phyloP scores from a whole-genome alignment of 108 stramenopile species.

The Epipyxis sp. region DNA sequence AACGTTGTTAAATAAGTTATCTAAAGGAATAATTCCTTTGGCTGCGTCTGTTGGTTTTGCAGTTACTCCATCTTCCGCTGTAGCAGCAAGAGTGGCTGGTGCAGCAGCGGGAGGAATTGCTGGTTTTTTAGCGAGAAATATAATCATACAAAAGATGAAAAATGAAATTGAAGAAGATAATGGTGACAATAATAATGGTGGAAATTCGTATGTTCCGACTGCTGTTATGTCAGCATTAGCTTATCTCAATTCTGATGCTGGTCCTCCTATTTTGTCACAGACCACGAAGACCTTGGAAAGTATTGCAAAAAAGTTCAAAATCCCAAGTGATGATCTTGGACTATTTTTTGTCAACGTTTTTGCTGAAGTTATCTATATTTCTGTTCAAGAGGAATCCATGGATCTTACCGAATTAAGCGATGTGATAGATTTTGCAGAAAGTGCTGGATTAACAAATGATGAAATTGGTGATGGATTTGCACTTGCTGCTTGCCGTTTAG shows the following conservation, averaged over 20 bases:
- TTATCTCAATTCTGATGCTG: neutral
- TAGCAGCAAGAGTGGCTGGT: neutral
- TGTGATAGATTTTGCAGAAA: conserved; percentile 14
- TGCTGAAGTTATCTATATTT: neutral
- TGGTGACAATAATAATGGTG: no score
- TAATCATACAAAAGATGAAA: neutral
- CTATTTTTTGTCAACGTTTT: neutral
- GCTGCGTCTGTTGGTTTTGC: neutral
- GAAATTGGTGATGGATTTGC: conserved; percentile 12
- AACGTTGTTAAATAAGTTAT: neutral
- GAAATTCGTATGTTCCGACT: neutral
- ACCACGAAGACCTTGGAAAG: neutral
- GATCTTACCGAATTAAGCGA: conserved; percentile 4
- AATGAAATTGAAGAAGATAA: neutral
- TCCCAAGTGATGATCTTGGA: neutral
- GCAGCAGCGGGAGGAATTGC: neutral
- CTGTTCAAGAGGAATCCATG: neutral
- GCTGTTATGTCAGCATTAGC: neutral
- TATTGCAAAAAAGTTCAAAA: neutral
- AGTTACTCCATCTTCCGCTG: neutral
- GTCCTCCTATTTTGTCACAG: neutral
- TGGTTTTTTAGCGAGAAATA: neutral
- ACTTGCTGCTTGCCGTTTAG: neutral
- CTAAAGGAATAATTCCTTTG: neutral
- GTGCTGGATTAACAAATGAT: neutral